Percentiles rank a stretch among this genome's conserved stretches.
phyloP scores from a whole-genome alignment of 441 rosid genomes.

The Aleurites moluccanus region DNA sequence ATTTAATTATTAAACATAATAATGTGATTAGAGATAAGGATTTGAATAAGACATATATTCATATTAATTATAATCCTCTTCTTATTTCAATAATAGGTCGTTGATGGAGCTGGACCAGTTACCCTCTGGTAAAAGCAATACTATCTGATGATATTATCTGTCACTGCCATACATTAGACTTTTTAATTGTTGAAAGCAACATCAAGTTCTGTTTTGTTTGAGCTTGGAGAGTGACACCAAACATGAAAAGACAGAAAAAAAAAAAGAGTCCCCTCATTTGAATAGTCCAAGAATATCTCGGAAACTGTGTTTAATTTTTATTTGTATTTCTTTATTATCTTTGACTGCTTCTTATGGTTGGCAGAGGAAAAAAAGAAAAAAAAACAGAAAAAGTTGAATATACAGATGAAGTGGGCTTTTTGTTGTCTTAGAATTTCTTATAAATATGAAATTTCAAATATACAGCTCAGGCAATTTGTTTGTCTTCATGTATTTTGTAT shows the following conservation, averaged over 20 bases:
- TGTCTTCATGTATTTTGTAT: background rate
- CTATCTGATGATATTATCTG: background rate
- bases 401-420: background rate
- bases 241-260: background rate
- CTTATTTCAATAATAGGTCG: background rate
- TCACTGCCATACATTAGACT: background rate
- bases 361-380: background rate
- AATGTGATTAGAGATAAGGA: too few relatives aligned
- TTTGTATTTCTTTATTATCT: background rate
- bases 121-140: background rate
- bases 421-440: too few relatives aligned
- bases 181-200: background rate
- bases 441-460: background rate
- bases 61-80: too few relatives aligned
- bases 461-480: conserved; percentile 3
- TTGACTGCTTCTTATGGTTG: background rate
- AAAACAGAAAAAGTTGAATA: too few relatives aligned
- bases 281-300: background rate
- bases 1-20: too few relatives aligned
- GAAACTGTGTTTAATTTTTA: background rate
- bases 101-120: background rate
- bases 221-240: background rate
- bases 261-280: background rate
- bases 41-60: too few relatives aligned
- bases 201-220: background rate